Base-by-base conservation (phyloP, 805 yeast species). In the Candida peoriensis region DNA sequence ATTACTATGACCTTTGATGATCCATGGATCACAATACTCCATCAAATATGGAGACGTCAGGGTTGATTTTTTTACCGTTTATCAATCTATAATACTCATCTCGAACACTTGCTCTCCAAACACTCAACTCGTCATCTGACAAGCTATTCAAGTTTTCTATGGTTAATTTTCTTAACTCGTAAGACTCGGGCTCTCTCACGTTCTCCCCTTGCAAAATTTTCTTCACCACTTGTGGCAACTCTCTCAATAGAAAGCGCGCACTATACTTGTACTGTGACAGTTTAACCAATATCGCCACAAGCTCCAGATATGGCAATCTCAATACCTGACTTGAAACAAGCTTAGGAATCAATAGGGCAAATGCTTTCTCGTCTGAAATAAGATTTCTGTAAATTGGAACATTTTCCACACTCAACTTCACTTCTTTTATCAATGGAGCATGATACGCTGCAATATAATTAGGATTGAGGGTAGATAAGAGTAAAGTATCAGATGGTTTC, bases 181-280 rank as follows among this genome's bases (percentile, higher is more conserved):
- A 44, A 4, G 47, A 36, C 20, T 51, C 50, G 2, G 48, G 29
- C 21, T 51, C 55, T 8, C 42, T 28, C 8, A 52, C 37, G 9
- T 42, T 29, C 6, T 24, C 38, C 4, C 48, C 49, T 13, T 41
- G 35, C 8, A 51, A 21, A 2, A 51, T 20, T 17, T 42, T 44
- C 27, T 48, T 50, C 55, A 52, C 48, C 5, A 52, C 41, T 14
- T 39, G 47, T 16, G 56, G 55, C 4, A 46, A 16, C 4, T 43
- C 41, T 5, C 24, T 20, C 4, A 49, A 17, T 9, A 52, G 36
- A 15, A 39, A 49, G 1, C n/a, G 9, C 1, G 43, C 19, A 3
- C 50, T 33, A 27, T 50, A 40, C 1, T 28, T 24, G 25, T 24
- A 37, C 10, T 34, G 27, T 2, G 50, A 21, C 3, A 52, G 14